Percentiles rank a stretch among this genome's conserved stretches.
Conservation (phyloP, 495 filamentous ascomycete species). For the Penicillium crystallinum region DNA sequence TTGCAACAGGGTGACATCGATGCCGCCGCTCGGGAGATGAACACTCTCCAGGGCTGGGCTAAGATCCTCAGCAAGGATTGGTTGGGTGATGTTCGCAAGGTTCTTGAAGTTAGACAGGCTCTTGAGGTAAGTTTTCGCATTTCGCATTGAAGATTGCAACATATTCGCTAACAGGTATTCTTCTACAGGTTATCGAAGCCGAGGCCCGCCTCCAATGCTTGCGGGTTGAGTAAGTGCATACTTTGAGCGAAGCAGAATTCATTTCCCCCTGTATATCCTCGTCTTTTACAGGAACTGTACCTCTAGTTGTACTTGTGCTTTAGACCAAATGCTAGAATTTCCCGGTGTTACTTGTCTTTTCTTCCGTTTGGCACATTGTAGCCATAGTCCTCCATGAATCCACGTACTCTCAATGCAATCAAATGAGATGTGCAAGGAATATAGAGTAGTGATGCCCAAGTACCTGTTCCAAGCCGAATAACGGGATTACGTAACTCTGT, state of each 20-base stretch:
- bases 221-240: constrained; percentile 42
- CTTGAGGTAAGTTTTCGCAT: constrained; percentile 64
- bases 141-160: neutral
- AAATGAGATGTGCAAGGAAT: no score
- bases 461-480: neutral
- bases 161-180: constrained; percentile 17
- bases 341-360: constrained; percentile 21
- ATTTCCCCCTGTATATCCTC: constrained; percentile 34
- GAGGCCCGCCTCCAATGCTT: constrained; percentile 48
- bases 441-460: no score
- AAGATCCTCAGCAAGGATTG: constrained; percentile 90
- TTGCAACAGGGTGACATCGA: constrained; percentile 91
- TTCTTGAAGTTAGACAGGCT: constrained; percentile 92
- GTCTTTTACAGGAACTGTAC: constrained; percentile 40
- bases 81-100: constrained; percentile 79
- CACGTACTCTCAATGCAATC: no score
- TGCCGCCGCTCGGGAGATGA: constrained; percentile 90
- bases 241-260: constrained; percentile 27
- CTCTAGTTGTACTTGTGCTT: constrained; percentile 40
- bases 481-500: constrained; percentile 15
- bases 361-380: no score
- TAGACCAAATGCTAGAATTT: constrained; percentile 44
- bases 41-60: constrained; percentile 83
- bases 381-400: no score
- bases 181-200: constrained; percentile 42